These are phyloP conservation scores for Solanum lycopersicoides DNA, from an alignment of 257 asterid genomes.

Conservation along the genomic window DNA sequence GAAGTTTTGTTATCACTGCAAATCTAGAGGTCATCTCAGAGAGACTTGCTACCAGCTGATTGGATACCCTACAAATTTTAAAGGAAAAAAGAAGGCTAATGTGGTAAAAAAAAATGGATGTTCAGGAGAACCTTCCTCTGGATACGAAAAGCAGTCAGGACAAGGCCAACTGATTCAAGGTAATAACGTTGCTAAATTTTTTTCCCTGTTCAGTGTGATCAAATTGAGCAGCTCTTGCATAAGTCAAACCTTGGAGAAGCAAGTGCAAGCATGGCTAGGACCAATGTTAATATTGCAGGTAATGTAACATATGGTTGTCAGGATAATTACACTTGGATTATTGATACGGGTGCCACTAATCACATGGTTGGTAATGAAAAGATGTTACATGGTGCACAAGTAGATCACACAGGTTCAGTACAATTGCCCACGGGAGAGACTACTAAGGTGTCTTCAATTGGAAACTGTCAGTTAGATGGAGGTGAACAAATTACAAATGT, in stretches of 20 bases:
- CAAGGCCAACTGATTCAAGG: no score
- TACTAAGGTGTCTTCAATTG: background rate
- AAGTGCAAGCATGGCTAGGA: background rate
- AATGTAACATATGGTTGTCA: background rate
- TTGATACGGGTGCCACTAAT: background rate
- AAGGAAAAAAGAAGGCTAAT: background rate
- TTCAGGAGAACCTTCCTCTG: no score
- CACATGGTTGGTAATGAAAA: background rate
- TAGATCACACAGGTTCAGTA: background rate
- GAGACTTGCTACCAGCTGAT: background rate
- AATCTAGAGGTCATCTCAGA: background rate
- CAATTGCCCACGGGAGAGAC: background rate
- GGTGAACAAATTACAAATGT: background rate
- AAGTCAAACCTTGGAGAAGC: background rate
- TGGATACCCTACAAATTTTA: background rate
- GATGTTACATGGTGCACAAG: background rate
- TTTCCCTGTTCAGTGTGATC: background rate
- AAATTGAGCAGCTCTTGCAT: background rate
- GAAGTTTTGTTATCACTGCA: background rate
- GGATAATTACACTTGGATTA: background rate
- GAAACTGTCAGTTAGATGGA: background rate
- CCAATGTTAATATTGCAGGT: background rate
- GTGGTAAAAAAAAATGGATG: background rate
- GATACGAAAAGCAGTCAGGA: no score
- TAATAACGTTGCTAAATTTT: no score